A percentile compares a stretch with the other conserved stretches of the same genome.
Evolutionary conservation across 768 basidiomycete species (phyloP).

Genomic region (Gautieria morchelliformis): DNA sequence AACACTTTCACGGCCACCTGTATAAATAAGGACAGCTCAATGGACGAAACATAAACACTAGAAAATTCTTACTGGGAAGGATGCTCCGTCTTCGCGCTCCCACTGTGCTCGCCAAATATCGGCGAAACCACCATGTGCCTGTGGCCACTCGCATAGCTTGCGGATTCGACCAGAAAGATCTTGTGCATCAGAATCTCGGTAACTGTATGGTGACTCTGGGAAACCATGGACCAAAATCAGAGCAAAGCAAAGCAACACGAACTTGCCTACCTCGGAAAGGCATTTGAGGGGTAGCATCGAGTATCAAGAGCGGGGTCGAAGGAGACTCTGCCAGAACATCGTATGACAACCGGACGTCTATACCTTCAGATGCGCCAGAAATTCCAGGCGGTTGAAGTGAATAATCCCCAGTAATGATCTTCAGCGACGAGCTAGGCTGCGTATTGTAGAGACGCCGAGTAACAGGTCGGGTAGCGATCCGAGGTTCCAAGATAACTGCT

Average conservation of each 20-base stretch:
- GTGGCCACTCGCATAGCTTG: not conserved
- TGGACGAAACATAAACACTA: not conserved
- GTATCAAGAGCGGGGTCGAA: not conserved
- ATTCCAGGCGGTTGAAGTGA: not conserved
- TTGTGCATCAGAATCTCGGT: conserved; percentile 2
- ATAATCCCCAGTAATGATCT: not conserved
- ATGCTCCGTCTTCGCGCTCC: not conserved
- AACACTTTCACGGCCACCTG: conserved; percentile 10
- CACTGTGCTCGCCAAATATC: conserved; percentile 7
- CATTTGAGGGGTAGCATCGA: not conserved
- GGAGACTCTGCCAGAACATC: not conserved
- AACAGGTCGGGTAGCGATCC: not conserved
- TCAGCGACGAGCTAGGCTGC: not conserved
- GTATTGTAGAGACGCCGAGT: not conserved
- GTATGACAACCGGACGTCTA: not conserved
- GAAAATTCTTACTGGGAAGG: not conserved
- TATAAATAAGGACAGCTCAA: not conserved
- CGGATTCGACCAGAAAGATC: conserved; percentile 5
- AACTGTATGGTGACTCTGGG: conserved; percentile 3
- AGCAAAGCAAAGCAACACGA: not conserved
- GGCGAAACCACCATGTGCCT: conserved; percentile 5
- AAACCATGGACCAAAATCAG: not conserved
- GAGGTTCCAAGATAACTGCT: not conserved
- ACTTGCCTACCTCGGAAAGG: not conserved
- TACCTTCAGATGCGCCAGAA: not conserved